Conservation (phyloP, 768 basidiomycete species). For the Boletus pseudo-olivaceus region DNA sequence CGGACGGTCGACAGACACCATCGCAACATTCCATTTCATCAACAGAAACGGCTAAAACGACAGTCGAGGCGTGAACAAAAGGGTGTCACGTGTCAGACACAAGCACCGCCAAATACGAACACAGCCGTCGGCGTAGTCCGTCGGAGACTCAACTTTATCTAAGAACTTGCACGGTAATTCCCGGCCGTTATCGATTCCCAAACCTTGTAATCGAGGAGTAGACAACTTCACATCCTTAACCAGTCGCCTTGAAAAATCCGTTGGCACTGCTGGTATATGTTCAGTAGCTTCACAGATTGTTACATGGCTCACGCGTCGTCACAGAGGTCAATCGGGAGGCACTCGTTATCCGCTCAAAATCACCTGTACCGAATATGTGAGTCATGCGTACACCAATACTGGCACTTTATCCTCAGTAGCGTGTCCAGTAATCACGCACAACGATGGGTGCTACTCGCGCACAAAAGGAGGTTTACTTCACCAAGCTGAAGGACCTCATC, state of each 20-base stretch:
- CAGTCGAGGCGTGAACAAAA: not conserved
- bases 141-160: slow-evolving; percentile 29
- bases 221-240: slow-evolving; percentile 20
- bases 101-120: not conserved
- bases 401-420: not conserved
- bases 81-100: slow-evolving; percentile 5
- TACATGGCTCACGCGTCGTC: slow-evolving; percentile 7
- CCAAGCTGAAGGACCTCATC: slow-evolving; percentile 90
- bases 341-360: slow-evolving; percentile 37
- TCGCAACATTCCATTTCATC: slow-evolving; percentile 82
- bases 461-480: slow-evolving; percentile 89
- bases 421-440: slow-evolving; percentile 19
- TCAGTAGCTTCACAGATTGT: not conserved
- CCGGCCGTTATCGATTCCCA: slow-evolving; percentile 12
- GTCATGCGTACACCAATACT: slow-evolving; percentile 1
- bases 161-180: slow-evolving; percentile 27
- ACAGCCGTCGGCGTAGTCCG: slow-evolving; percentile 13
- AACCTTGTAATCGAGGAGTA: slow-evolving; percentile 23
- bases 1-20: slow-evolving; percentile 56
- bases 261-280: slow-evolving; percentile 74
- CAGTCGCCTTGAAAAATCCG: slow-evolving; percentile 91
- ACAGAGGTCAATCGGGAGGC: slow-evolving; percentile 95
- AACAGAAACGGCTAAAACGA: not conserved
- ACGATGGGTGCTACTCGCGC: slow-evolving; percentile 91
- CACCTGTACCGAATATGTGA: slow-evolving; percentile 26